Base-by-base conservation (phyloP, 176 grass and related monocot genomes). In the Hsuehochloa calcarea region DNA sequence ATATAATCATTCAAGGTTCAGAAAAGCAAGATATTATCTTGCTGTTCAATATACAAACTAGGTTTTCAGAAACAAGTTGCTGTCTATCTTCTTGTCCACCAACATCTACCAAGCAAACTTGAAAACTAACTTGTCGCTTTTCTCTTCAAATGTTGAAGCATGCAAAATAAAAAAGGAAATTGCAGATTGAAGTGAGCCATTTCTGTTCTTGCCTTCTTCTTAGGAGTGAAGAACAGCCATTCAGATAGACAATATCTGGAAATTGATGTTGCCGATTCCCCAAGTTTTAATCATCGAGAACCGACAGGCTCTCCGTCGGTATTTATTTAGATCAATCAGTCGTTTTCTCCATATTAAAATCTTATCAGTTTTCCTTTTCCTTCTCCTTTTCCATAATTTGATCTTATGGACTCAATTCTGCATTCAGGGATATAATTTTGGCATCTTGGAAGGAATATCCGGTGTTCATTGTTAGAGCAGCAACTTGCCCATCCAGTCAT, bases 401-500 rank as follows among this genome's bases (percentile, higher is more conserved):
- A 60, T 76, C 13, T 81, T 29, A 84, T 65, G 37, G 68, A 44
- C 51, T 44, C 44, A 20, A 35, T 6, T 41, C 85, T 62, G 60
- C 49, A 78, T 78, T 54, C 78, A 55, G 20, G 40, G 46, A 12
- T 23, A 20, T 35, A 13, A 19, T 69, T 23, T 68, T 64, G 60
- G 78, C 78, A 87, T 81, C 84, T 89, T 8, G 23, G 54, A 49
- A 27, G 38, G 87, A 84, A 89, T 89, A 84, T 89, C 81, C 87
- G 6, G 51, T n/a, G 26, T 22, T 71, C 56, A 79, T 84, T 70
- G 27, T 72, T 22, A 73, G 81, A 84, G 56, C 67, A 84, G 59
- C 74, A 25, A 46, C 47, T 59, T 81, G 78, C 26, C 69, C 78
- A 41, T 68, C 62, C 47, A 13, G 46, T 58, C 63, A 78, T 50